A percentile compares a stretch with the other conserved stretches of the same genome.
phyloP scores from a whole-genome alignment of 352 stramenopile species.

The Pythium myriotylum region DNA sequence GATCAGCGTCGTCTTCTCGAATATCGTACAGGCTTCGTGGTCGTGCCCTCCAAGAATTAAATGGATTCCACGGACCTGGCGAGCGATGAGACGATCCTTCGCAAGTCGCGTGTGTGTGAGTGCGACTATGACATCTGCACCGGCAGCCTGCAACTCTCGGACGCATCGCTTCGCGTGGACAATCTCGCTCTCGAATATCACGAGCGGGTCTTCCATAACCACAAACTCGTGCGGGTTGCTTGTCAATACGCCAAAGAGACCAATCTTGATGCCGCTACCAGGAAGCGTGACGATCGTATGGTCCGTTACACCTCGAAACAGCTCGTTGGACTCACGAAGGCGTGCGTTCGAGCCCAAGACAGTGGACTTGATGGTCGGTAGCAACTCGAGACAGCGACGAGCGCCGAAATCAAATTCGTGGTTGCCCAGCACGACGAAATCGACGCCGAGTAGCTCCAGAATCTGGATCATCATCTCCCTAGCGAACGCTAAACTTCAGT shows the following conservation, averaged over 20 bases:
- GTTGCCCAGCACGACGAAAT: slow-evolving; percentile 80
- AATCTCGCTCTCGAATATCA: slow-evolving; percentile 58
- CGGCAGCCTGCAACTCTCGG: slow-evolving; percentile 50
- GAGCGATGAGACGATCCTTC: slow-evolving; percentile 71
- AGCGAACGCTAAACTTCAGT: too few relatives aligned
- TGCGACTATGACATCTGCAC: slow-evolving; percentile 83
- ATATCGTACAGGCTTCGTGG: slow-evolving; percentile 88
- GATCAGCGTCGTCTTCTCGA: slow-evolving; percentile 81
- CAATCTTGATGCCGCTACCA: slow-evolving; percentile 52
- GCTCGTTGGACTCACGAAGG: slow-evolving; percentile 27
- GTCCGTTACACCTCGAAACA: slow-evolving; percentile 37
- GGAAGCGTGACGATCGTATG: slow-evolving; percentile 48
- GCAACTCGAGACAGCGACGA: slow-evolving; percentile 45
- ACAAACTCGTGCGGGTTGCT: slow-evolving; percentile 55
- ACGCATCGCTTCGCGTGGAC: slow-evolving; percentile 57
- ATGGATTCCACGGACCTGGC: slow-evolving; percentile 70
- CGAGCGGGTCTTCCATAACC: slow-evolving; percentile 31
- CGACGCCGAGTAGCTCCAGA: slow-evolving; percentile 70
- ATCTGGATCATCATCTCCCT: slow-evolving; percentile 81
- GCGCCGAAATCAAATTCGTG: slow-evolving; percentile 83
- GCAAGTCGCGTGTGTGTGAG: slow-evolving; percentile 84
- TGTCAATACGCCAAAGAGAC: slow-evolving; percentile 79
- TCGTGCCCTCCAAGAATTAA: slow-evolving; percentile 92
- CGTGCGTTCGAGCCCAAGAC: slow-evolving; percentile 73
- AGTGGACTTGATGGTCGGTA: slow-evolving; percentile 57